Base-by-base conservation (phyloP, 257 asterid species). In the Solanum pennellii region DNA sequence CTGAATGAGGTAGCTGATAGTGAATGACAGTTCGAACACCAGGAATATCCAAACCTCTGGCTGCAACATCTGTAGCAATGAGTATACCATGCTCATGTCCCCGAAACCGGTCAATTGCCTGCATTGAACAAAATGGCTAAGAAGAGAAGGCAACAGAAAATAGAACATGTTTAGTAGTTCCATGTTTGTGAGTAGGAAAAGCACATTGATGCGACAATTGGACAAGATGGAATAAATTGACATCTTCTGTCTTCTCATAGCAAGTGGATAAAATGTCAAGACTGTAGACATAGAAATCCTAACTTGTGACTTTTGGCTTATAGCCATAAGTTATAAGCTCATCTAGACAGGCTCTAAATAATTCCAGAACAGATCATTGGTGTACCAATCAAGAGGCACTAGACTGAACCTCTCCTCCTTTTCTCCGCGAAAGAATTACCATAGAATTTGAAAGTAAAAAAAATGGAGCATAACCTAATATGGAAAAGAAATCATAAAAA, bases 1-100 rank as follows among this genome's bases (percentile, higher is more conserved):
- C 99, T 33, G 99, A 94, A 89, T 86, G 99, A 16, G 99, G 99
- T 91, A 97, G 99, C 93, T 97, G 99, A 90, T 97, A 96, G 92
- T 97, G 99, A 91, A 96, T 93, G 90, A 97, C 99, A 4, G 99
- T 96, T 86, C 99, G 95, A 77, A 95, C 95, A 82, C 99, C 98
- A 49, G 96, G 93, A 88, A 97, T 92, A 90, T 97, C 99, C 45
- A 97, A 95, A 84, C 99, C 99, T 91, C 99, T 92, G 23, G 99
- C 99, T 27, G 98, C 99, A 85, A 97, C 99, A 91, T 97, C 99
- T 52, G 99, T 95, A 66, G 99, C 99, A 87, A 95, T 90, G 85
- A 97, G 99, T 88, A 95, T 93, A n/a, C 94, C 91, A 88, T 96
- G 92, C 86, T 94, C 98, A 87, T 89, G 90, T 85, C 90, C 93